These are phyloP conservation scores for Rheum nobile DNA, from an alignment of 148 eudicot genomes.

Conservation along the genomic window DNA sequence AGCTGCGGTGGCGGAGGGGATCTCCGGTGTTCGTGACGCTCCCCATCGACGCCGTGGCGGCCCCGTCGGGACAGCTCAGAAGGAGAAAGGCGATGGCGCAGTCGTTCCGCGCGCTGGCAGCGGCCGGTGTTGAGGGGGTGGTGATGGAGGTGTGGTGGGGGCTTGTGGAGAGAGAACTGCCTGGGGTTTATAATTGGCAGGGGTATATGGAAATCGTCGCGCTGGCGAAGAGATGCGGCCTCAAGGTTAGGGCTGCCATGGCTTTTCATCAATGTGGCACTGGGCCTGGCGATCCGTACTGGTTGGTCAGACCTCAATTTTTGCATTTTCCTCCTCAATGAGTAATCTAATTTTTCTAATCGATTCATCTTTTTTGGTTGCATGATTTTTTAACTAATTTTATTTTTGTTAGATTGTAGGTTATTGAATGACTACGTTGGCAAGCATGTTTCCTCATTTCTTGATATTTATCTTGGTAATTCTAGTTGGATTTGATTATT, in stretches of 20 bases:
- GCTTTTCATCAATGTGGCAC: slow-evolving; percentile 63
- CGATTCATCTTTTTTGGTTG: background rate
- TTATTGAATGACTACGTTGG: too few species aligned
- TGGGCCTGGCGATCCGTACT: slow-evolving; percentile 30
- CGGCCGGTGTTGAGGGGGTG: slow-evolving; percentile 52
- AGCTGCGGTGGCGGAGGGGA: slow-evolving; percentile 9
- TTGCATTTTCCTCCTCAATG: slow-evolving; percentile 5
- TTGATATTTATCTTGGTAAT: background rate
- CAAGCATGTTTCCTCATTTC: too few species aligned
- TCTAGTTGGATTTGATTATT: background rate
- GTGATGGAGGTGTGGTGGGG: slow-evolving; percentile 88
- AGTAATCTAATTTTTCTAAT: background rate
- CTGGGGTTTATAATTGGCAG: slow-evolving; percentile 48
- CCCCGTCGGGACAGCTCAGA: slow-evolving; percentile 33
- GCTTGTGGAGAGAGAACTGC: slow-evolving; percentile 45
- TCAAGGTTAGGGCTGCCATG: slow-evolving; percentile 59
- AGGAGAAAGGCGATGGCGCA: slow-evolving; percentile 53
- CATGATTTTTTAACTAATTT: background rate
- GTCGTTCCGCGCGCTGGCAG: slow-evolving; percentile 35
- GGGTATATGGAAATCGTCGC: slow-evolving; percentile 36
- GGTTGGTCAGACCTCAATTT: slow-evolving; percentile 20
- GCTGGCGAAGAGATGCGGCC: slow-evolving; percentile 30
- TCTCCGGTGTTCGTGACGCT: slow-evolving; percentile 62
- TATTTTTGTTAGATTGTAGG: background rate
- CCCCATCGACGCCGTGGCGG: slow-evolving; percentile 58